Evolutionary conservation across 2,329 filamentous ascomycete genomes (phyloP).

Genomic region (Ascochyta koolunga): DNA sequence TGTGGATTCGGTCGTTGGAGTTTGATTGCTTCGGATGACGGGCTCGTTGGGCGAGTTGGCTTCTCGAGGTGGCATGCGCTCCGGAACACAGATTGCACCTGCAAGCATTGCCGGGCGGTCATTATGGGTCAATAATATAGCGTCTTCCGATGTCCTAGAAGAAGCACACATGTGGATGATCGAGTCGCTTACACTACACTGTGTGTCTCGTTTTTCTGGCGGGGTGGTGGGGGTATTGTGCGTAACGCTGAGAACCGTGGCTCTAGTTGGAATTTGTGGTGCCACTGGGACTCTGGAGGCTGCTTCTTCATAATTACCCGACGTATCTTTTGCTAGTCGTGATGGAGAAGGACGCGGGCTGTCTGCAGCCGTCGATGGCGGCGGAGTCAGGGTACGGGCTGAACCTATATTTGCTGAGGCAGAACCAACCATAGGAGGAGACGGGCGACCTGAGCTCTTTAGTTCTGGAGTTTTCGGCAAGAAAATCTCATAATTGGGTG

Average conservation of each 20-base stretch:
- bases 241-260: neutral
- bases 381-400: slow-evolving; percentile 4
- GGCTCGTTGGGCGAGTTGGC: neutral
- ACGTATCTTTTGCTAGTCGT: neutral
- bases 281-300: neutral
- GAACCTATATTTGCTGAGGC: slow-evolving; percentile 4
- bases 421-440: slow-evolving; percentile 11
- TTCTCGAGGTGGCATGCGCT: neutral
- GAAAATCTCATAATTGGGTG: slow-evolving; percentile 29
- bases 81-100: too few relatives aligned
- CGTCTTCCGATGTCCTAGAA: too few relatives aligned
- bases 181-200: neutral
- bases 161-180: neutral
- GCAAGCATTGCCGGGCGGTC: too few relatives aligned
- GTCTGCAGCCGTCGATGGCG: slow-evolving; percentile 2
- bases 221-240: neutral
- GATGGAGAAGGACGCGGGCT: neutral
- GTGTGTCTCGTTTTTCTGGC: neutral
- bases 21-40: too few relatives aligned
- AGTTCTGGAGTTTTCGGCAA: slow-evolving; percentile 25
- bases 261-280: neutral
- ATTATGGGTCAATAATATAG: neutral
- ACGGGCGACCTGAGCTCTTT: slow-evolving; percentile 13
- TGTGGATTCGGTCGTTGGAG: neutral
- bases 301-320: neutral